Percentiles rank a stretch among this genome's conserved stretches.
These are phyloP conservation scores for Prinsepia uniflora DNA, from an alignment of 306 rosid species.

Conservation along the genomic window DNA sequence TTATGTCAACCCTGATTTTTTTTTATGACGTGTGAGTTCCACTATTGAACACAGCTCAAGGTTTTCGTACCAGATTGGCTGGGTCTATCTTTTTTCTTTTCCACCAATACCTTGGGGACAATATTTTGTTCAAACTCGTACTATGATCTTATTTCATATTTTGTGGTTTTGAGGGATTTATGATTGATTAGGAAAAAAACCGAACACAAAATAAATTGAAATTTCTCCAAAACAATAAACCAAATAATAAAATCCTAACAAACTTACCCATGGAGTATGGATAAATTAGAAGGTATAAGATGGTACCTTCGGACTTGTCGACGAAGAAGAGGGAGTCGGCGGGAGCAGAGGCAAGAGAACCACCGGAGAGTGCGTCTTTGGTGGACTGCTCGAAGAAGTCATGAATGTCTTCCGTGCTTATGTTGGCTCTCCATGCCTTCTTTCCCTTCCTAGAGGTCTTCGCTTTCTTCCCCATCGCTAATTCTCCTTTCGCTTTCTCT, in stretches of 20 bases:
- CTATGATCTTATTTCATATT: too few relatives aligned
- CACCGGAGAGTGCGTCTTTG: slow-evolving; percentile 74
- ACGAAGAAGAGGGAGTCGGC: slow-evolving; percentile 57
- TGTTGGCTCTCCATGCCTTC: slow-evolving; percentile 87
- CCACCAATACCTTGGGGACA: too few relatives aligned
- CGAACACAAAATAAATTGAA: neutral
- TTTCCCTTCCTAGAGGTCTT: slow-evolving; percentile 79
- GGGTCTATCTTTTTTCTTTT: too few relatives aligned
- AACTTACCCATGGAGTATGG: neutral
- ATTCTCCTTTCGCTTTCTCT: neutral
- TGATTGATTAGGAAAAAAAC: neutral
- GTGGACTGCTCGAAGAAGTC: slow-evolving; percentile 69
- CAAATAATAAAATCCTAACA: neutral
- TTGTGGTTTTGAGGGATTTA: too few relatives aligned
- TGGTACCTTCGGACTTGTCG: slow-evolving; percentile 63
- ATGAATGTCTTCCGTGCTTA: slow-evolving; percentile 72
- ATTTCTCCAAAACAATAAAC: neutral
- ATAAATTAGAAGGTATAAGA: neutral
- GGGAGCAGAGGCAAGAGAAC: slow-evolving; percentile 49
- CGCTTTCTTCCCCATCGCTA: slow-evolving; percentile 70
- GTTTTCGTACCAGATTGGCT: too few relatives aligned
- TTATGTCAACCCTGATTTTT: too few relatives aligned
- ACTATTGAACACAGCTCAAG: too few relatives aligned
- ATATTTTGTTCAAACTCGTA: too few relatives aligned
- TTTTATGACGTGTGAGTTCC: too few relatives aligned